phyloP scores from a whole-genome alignment of 139 green algal species.

The Ostreobium quekettii region DNA sequence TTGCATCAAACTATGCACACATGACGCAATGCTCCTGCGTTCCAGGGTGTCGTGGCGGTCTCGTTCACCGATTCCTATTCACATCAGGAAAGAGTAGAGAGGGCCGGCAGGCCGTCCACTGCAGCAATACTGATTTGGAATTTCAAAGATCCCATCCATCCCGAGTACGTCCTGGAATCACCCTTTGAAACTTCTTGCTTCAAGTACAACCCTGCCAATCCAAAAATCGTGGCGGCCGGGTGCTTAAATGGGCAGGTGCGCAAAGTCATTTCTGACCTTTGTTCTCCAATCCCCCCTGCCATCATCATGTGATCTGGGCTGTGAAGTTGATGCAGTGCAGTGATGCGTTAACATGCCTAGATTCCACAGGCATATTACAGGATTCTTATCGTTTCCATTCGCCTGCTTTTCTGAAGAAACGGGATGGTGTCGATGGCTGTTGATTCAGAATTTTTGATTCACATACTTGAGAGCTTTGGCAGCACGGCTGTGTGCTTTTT shows the following conservation, averaged over 20 bases:
- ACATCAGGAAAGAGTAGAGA: conserved; percentile 48
- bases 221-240: conserved; percentile 59
- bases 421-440: no score
- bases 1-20: no score
- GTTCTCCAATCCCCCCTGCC: no score
- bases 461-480: no score
- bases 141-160: conserved; percentile 73
- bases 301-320: no score
- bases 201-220: conserved; percentile 65
- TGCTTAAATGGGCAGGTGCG: conserved; percentile 65
- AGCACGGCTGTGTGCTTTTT: not conserved
- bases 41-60: conserved; percentile 52
- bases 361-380: no score
- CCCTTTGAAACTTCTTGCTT: conserved; percentile 65
- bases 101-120: conserved; percentile 36
- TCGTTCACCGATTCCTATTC: conserved; percentile 46
- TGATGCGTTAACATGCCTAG: no score
- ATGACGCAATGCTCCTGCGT: no score
- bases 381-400: no score
- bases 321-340: no score
- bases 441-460: no score
- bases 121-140: conserved; percentile 73
- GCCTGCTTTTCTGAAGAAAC: no score
- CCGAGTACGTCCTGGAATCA: conserved; percentile 67
- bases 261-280: not conserved